Base-by-base conservation (phyloP, 2,329 filamentous ascomycete genomes). In the Fusarium sublunatum region DNA sequence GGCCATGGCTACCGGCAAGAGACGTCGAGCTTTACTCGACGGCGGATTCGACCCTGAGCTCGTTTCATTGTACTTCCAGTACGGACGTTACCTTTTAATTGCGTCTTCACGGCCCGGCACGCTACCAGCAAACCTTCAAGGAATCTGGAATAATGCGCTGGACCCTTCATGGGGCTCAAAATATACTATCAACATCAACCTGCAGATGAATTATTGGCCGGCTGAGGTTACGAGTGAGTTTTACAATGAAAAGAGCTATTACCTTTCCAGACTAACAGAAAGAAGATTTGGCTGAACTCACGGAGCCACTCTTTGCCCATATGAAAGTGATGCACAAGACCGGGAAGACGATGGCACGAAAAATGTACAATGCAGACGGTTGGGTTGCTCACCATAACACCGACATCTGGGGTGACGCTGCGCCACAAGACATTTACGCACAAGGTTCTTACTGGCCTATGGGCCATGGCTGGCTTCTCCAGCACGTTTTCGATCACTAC, bases 381-480 rank as follows among this genome's bases (percentile, higher is more conserved):
- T 53, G 45, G 45, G 26, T 48, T 6, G 45, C 45, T 2, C 45
- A 48, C 25, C 50, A 47, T 7, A 53, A 53, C 35, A 45, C 42
- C 7, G 50, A 53, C 31, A 39, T 53, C 3, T 46, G 42, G 42
- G 50, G 42, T 13, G 50, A 41, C 19, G 34, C 43, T 15, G 51
- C 51, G 10, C 45, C 45, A 12, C 36, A 50, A 7, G 47, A 42
- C n/a, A 41, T 42, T 15, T 41, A 49, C 32, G 39, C 45, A 11
- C 44, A 50, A 19, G 39, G 45, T 15, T 38, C 44, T 0, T 38
- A 50, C 32, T 50, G 52, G 45, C 44, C 36, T 2, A 53, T 49
- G 52, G 45, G 52, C 4, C 44, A 43, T 7, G 31, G 31, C 2
- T 49, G 44, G 25, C 28, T 55, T 3, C 36, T 55, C 10, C 52